Base-by-base conservation (phyloP, 176 grass and related monocot species). In the Triticum urartu region DNA sequence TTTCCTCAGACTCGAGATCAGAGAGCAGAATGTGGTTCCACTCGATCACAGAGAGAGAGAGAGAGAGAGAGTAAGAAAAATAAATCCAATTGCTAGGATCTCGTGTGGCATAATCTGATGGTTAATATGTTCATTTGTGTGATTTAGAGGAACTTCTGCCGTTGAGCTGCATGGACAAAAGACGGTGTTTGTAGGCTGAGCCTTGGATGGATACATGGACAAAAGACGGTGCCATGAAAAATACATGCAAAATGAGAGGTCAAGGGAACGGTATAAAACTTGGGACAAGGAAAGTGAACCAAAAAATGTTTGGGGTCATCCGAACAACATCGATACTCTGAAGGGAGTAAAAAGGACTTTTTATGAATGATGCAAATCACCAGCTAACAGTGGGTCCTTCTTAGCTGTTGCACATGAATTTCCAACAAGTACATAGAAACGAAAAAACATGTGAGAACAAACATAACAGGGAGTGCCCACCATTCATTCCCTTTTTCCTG, bases 321-420 rank as follows among this genome's bases (percentile, higher is more conserved):
- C 39, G 12, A 47, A 47, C 22, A 72, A 72, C 38, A 50, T 17
- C 13, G 13, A 75, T 75, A 50, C n/a, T 47, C 25, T 30, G 25
- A 74, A 48, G 42, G 24, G 72, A 75, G 24, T 75, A 75, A 30
- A 52, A 30, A 75, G 6, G 45, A 52, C 24, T 4, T 52, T 52
- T 52, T 67, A 77, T 81, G 38, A 66, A 48, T 33, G 67, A 67
- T 67, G 9, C 42, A 81, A 34, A 81, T 68, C 40, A 42, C n/a
- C 9, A 64, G 22, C 42, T 79, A 73, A 9, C 5, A 62, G 5
- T 20, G 7, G 11, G 71, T 75, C 9, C 18, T 78, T 67, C 20
- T 77, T 50, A 52, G 74, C 54, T 48, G 30, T 85, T 77, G 52
- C 24, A 85, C 6, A 85, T 39, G 43, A 78, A 78, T 78, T 39